phyloP scores from a whole-genome alignment of 495 filamentous ascomycete species.

The Articulospora tetracladia region DNA sequence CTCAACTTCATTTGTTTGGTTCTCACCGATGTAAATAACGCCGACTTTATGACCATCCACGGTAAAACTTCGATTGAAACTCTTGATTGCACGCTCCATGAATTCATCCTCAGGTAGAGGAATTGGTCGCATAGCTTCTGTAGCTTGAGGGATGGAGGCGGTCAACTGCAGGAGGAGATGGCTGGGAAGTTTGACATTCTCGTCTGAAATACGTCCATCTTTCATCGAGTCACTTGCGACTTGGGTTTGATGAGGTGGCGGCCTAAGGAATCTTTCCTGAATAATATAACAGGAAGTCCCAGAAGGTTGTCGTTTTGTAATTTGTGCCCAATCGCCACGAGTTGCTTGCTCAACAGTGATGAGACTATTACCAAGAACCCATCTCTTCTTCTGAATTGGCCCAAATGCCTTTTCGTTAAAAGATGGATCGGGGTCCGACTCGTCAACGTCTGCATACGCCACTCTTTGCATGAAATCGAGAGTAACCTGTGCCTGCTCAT shows the following conservation, averaged over 20 bases:
- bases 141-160: slow-evolving; percentile 61
- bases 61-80: slow-evolving; percentile 83
- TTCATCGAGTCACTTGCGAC: slow-evolving; percentile 44
- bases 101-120: slow-evolving; percentile 79
- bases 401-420: slow-evolving; percentile 61
- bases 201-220: slow-evolving; percentile 36
- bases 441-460: slow-evolving; percentile 78
- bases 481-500: slow-evolving; percentile 90
- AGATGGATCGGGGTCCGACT: slow-evolving; percentile 61
- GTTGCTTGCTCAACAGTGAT: slow-evolving; percentile 79
- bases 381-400: slow-evolving; percentile 67
- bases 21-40: slow-evolving; percentile 83
- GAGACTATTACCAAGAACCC: slow-evolving; percentile 85
- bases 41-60: slow-evolving; percentile 96
- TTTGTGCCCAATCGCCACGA: slow-evolving; percentile 68
- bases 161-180: slow-evolving; percentile 81
- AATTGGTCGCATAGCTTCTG: slow-evolving; percentile 62
- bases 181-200: slow-evolving; percentile 64
- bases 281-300: slow-evolving; percentile 76
- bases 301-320: slow-evolving; percentile 80
- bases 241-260: slow-evolving; percentile 62
- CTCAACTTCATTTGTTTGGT: slow-evolving; percentile 73
- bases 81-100: slow-evolving; percentile 67
- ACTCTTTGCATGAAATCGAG: slow-evolving; percentile 95
- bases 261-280: slow-evolving; percentile 64